Conservation (phyloP, 371 early-diverging fungal genomes). For the Apophysomyces ossiformis region DNA sequence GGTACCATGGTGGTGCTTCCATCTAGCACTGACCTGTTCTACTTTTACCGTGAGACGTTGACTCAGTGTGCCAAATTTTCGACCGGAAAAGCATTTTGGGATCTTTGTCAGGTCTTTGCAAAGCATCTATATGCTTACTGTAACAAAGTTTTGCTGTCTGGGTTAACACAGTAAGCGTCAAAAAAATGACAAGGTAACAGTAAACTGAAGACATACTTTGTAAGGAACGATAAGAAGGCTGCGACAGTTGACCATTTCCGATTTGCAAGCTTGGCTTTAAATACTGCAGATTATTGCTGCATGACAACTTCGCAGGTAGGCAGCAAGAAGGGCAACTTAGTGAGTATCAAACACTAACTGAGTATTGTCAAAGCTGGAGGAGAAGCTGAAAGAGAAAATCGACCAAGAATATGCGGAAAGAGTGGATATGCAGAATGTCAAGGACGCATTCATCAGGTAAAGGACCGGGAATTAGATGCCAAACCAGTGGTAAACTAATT, state of each 20-base stretch:
- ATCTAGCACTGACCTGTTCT: slow-evolving; percentile 90
- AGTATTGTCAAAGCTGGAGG: slow-evolving; percentile 71
- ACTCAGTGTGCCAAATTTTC: slow-evolving; percentile 84
- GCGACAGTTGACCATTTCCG: slow-evolving; percentile 64
- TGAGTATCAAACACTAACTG: background rate
- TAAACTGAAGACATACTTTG: background rate
- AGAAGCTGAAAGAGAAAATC: slow-evolving; percentile 82
- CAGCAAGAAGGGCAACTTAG: background rate
- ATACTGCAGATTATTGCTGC: slow-evolving; percentile 94
- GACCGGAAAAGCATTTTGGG: slow-evolving; percentile 82
- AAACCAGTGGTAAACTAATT: background rate
- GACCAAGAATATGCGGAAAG: slow-evolving; percentile 64
- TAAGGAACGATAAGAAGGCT: slow-evolving; percentile 67
- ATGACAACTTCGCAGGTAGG: slow-evolving; percentile 81
- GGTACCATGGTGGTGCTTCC: slow-evolving; percentile 69
- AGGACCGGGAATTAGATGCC: background rate
- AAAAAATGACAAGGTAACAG: background rate
- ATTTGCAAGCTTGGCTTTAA: slow-evolving; percentile 78
- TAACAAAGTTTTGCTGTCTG: slow-evolving; percentile 65
- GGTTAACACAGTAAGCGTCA: slow-evolving; percentile 61
- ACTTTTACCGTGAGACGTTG: slow-evolving; percentile 87
- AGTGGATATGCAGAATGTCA: slow-evolving; percentile 72
- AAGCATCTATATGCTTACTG: slow-evolving; percentile 82
- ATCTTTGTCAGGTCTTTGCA: slow-evolving; percentile 74
- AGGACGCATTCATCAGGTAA: slow-evolving; percentile 77